Percentiles rank a stretch among this genome's conserved stretches.
Evolutionary conservation across 257 asterid species (phyloP).

Genomic region (Prunella vulgaris): DNA sequence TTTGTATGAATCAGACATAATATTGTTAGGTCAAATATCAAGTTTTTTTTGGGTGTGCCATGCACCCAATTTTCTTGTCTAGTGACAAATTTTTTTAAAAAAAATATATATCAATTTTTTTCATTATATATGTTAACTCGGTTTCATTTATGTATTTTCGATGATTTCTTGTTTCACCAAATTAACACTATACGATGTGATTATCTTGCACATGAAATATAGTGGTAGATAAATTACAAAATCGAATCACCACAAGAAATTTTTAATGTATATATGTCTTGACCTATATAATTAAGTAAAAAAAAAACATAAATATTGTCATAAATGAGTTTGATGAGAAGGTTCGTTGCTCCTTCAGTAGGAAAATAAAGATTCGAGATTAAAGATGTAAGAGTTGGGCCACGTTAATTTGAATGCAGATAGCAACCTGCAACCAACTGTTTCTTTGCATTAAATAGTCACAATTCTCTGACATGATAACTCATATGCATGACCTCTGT

Average conservation of each 20-base stretch:
- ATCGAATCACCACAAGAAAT: background rate
- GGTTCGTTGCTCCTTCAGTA: constrained; percentile 16
- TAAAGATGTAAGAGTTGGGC: constrained; percentile 8
- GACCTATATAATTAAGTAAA: background rate
- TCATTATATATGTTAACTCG: too few relatives aligned
- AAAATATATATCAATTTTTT: too few relatives aligned
- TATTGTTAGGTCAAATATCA: too few relatives aligned
- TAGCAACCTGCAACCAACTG: constrained; percentile 30
- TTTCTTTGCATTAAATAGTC: constrained; percentile 29
- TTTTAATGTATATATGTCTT: too few relatives aligned
- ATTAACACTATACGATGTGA: too few relatives aligned
- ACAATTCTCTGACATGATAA: constrained; percentile 17
- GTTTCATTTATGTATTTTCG: too few relatives aligned
- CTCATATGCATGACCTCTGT: constrained; percentile 20
- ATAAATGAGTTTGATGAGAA: background rate
- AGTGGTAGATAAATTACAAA: background rate
- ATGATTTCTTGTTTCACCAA: too few relatives aligned
- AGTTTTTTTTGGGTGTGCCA: too few relatives aligned
- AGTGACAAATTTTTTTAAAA: too few relatives aligned
- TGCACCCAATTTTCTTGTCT: too few relatives aligned
- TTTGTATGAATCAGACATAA: too few relatives aligned
- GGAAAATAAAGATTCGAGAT: constrained; percentile 25
- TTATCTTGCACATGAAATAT: too few relatives aligned
- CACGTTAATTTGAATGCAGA: constrained; percentile 19
- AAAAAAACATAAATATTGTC: background rate